Evolutionary conservation across 495 filamentous ascomycete genomes (phyloP).

Genomic region (Penicillium daleae): DNA sequence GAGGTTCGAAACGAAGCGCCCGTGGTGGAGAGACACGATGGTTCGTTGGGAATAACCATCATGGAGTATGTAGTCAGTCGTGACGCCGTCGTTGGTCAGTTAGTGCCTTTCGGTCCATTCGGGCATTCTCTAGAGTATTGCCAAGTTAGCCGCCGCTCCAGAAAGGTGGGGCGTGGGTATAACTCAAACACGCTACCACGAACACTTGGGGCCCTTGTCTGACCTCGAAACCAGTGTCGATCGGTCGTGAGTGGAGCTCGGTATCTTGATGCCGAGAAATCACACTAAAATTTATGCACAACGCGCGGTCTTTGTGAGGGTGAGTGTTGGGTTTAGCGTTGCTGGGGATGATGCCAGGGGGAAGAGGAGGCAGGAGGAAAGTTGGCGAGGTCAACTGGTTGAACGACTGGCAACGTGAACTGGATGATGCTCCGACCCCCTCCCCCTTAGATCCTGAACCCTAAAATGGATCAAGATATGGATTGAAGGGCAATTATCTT

Average conservation of each 20-base stretch:
- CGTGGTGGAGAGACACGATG: constrained; percentile 1
- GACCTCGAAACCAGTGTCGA: constrained; percentile 22
- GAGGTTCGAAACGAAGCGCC: constrained; percentile 6
- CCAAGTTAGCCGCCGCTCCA: constrained; percentile 30
- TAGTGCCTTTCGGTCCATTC: not conserved
- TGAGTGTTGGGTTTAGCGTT: not conserved
- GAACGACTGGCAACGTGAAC: not conserved
- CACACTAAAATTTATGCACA: not conserved
- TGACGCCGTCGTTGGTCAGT: no score
- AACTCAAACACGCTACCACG: constrained; percentile 38
- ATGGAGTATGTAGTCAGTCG: not conserved
- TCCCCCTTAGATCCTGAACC: not conserved
- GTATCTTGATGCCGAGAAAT: constrained; percentile 1
- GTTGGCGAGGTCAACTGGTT: not conserved
- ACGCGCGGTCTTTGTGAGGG: not conserved
- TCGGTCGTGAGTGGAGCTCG: constrained; percentile 2
- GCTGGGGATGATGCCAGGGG: constrained; percentile 8
- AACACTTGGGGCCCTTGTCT: constrained; percentile 20
- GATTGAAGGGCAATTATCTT: not conserved
- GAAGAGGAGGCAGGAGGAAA: not conserved
- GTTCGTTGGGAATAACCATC: not conserved
- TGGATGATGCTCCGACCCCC: not conserved
- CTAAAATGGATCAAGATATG: not conserved
- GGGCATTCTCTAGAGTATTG: constrained; percentile 4
- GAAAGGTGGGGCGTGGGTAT: constrained; percentile 24